phyloP scores from a whole-genome alignment of 192 early-diverging fungal genomes.

The Spizellomyces punctatus region DNA sequence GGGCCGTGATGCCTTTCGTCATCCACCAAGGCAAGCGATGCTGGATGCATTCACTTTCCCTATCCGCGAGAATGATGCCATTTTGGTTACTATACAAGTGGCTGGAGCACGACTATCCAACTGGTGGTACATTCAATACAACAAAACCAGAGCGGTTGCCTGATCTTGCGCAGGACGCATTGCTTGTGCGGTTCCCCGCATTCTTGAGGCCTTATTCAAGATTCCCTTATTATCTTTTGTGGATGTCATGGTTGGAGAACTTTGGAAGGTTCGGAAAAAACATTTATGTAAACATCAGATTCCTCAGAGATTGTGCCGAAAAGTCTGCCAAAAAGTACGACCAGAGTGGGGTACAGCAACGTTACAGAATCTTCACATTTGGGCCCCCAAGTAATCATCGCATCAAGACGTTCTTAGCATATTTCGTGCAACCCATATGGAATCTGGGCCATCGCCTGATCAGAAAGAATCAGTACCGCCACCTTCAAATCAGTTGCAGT shows the following conservation, averaged over 20 bases:
- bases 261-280: conserved; percentile 11
- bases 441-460: too few relatives aligned
- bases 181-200: conserved; percentile 8
- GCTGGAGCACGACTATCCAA: conserved; percentile 16
- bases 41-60: conserved; percentile 7
- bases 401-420: too few relatives aligned
- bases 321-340: background rate
- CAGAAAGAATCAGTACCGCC: too few relatives aligned
- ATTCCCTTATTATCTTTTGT: conserved; percentile 11
- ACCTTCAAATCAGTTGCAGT: too few relatives aligned
- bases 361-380: conserved; percentile 4
- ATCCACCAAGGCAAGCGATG: background rate
- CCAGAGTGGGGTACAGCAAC: background rate
- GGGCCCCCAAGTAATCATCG: conserved; percentile 12
- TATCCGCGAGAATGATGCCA: conserved; percentile 6
- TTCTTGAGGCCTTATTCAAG: conserved; percentile 4
- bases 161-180: conserved; percentile 3
- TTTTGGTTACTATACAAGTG: conserved; percentile 15
- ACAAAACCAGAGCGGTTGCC: conserved; percentile 4
- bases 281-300: conserved; percentile 2
- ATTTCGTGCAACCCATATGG: too few relatives aligned
- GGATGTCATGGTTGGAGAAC: conserved; percentile 13
- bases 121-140: conserved; percentile 13
- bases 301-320: background rate
- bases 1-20: conserved; percentile 13